phyloP scores from a whole-genome alignment of 371 early-diverging fungal species.

The Parasitella parasitica region DNA sequence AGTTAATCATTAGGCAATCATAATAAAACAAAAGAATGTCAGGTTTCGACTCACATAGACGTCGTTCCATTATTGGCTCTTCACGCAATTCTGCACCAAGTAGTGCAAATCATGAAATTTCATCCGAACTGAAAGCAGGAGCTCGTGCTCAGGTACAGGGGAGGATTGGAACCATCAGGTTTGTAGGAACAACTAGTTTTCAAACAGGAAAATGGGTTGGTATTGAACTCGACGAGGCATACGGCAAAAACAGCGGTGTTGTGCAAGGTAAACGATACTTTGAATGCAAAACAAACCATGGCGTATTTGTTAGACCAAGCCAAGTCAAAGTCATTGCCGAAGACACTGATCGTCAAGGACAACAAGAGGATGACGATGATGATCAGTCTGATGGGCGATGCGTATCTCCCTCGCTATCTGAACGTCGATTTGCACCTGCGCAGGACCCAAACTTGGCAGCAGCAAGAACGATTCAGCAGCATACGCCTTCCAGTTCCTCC shows the following conservation, averaged over 20 bases:
- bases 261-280: slow-evolving; percentile 77
- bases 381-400: too few species aligned
- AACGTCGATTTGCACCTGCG: slow-evolving; percentile 29
- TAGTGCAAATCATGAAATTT: slow-evolving; percentile 17
- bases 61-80: slow-evolving; percentile 10
- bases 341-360: not conserved
- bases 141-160: slow-evolving; percentile 65
- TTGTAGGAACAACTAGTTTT: slow-evolving; percentile 64
- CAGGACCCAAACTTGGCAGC: slow-evolving; percentile 26
- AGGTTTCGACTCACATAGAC: slow-evolving; percentile 19
- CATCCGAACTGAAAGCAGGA: slow-evolving; percentile 47
- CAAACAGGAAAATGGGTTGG: slow-evolving; percentile 75
- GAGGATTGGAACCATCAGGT: slow-evolving; percentile 60
- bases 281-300: slow-evolving; percentile 63
- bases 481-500: slow-evolving; percentile 28
- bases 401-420: slow-evolving; percentile 1
- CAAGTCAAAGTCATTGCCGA: slow-evolving; percentile 51
- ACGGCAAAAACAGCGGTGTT: slow-evolving; percentile 74
- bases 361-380: not conserved
- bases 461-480: slow-evolving; percentile 17
- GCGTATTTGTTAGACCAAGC: slow-evolving; percentile 73
- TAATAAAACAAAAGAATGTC: slow-evolving; percentile 12
- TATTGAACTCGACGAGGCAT: slow-evolving; percentile 61
- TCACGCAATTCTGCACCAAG: slow-evolving; percentile 21
- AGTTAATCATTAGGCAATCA: not conserved